Conservation (phyloP, 129 eudicot species). For the Oenanthe sinensis region DNA sequence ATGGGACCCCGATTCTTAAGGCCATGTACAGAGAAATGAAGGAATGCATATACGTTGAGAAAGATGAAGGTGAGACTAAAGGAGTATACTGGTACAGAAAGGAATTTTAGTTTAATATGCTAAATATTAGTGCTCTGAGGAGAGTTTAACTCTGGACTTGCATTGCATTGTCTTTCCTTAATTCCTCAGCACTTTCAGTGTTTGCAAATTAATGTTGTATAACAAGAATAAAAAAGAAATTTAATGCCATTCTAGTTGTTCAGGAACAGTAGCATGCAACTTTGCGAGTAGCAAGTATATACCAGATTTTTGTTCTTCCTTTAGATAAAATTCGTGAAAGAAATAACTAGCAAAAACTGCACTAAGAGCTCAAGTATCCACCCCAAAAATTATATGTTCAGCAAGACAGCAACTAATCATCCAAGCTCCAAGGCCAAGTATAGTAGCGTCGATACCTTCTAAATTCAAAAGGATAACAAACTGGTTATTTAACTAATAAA, state of each 20-base stretch:
- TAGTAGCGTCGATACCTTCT: neutral
- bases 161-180: neutral
- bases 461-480: neutral
- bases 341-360: no score
- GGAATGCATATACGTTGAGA: constrained; percentile 1
- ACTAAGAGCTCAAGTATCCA: no score
- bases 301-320: no score
- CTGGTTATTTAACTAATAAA: no score
- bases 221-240: neutral
- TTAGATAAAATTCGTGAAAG: no score
- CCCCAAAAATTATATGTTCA: no score
- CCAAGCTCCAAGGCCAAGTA: neutral
- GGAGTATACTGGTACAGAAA: constrained; percentile 5
- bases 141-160: neutral
- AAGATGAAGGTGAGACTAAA: constrained; percentile 4
- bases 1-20: neutral
- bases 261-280: neutral
- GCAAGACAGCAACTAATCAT: no score
- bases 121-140: neutral
- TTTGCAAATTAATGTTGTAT: neutral
- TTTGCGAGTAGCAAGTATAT: no score
- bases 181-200: neutral
- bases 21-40: constrained; percentile 6
- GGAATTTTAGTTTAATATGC: neutral
- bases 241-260: neutral